Evolutionary conservation across 2,329 filamentous ascomycete species (phyloP), one percentile per base, ranked within the genome.

Genomic region (Didymella pinodella): DNA sequence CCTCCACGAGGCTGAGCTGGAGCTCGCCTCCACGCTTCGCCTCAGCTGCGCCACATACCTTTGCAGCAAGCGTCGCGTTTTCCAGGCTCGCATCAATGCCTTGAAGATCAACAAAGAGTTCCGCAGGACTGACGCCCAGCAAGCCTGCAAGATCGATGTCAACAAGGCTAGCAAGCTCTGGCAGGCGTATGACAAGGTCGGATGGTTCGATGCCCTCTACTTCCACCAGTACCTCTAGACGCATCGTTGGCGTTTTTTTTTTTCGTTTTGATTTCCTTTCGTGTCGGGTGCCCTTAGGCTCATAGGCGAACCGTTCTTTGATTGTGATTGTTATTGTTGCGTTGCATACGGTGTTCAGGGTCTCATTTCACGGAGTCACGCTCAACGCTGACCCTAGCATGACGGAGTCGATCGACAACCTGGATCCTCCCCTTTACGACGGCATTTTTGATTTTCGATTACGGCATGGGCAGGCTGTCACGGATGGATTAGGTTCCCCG

Each of bases 141-240:
- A 96, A 76, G 92, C 92, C n/a, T 96, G 92, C 84, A 96, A 96
- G 82, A 97, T 97, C 64, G 94, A 98, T 71, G 94, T 98, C 75
- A 97, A 97, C 83, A 98, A 97, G 82, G 92, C 93, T 3, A 96
- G 92, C 65, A 94, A 94, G 77, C 83, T 98, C 46, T 97, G 92
- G 91, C 88, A 88, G 36, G 92, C 92, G 6, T 98, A 92, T 73
- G 91, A 97, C 48, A 89, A 88, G 68, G 91, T 95, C 36, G 90
- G 90, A 67, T 96, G 93, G 92, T 87, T 97, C 63, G 83, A 90
- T 41, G 77, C 77, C 10, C 76, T 81, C 44, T 78, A 80, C 71
- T 84, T 86, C 62, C 69, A 76, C 57, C 72, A 82, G 60, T 81
- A 79, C 63, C 66, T 80, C 56, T 79, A 66, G 52, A 22, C 16